Evolutionary conservation across 148 eudicot species (phyloP).

Genomic region (Diospyros kaki): DNA sequence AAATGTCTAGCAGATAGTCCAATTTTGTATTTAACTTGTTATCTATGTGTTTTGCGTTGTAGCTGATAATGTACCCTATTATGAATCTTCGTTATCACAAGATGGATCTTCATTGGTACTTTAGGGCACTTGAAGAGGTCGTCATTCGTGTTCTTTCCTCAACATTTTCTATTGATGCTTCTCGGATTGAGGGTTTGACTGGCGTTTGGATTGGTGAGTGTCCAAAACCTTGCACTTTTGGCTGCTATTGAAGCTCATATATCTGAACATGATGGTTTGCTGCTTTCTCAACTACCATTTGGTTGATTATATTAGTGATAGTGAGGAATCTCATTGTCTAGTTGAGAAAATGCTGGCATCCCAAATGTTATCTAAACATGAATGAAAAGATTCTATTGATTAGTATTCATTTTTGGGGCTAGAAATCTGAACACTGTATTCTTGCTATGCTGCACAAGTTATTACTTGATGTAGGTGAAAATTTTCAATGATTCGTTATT

Average conservation of each 20-base stretch:
- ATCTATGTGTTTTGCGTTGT: constrained; percentile 24
- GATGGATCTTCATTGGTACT: constrained; percentile 99
- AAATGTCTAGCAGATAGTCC: not conserved
- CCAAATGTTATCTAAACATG: no score
- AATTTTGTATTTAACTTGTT: constrained; percentile 16
- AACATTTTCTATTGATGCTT: constrained; percentile 60
- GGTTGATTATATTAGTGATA: no score
- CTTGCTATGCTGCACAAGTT: not conserved
- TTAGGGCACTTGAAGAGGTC: constrained; percentile 87
- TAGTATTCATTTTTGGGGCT: not conserved
- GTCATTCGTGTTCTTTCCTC: constrained; percentile 74
- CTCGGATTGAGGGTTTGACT: constrained; percentile 64
- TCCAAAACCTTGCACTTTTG: constrained; percentile 4
- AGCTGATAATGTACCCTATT: constrained; percentile 89
- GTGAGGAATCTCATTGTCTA: no score
- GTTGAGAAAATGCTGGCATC: no score
- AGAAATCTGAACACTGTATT: not conserved
- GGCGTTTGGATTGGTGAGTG: constrained; percentile 97
- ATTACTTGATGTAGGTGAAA: not conserved
- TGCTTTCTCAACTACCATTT: no score
- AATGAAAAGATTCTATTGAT: not conserved
- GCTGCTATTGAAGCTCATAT: not conserved
- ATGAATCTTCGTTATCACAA: constrained; percentile 79
- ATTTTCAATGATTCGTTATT: not conserved
- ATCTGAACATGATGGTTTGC: no score